Evolutionary conservation across 2,329 filamentous ascomycete species (phyloP), one percentile per base, ranked within the genome.

Genomic region (Apiospora kogelbergensis): DNA sequence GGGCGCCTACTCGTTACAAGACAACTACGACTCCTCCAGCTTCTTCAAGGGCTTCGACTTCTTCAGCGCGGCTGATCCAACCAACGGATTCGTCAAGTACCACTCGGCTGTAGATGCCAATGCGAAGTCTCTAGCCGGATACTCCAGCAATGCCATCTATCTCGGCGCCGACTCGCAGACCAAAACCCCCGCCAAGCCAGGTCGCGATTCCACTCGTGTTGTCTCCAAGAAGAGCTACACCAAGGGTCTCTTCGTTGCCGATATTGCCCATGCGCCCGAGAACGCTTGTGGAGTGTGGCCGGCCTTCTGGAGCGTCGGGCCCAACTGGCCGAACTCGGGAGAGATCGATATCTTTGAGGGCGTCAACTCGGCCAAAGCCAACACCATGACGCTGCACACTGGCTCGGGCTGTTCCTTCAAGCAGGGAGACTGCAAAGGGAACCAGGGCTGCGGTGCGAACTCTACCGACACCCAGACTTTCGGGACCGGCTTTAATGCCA

Each of bases 291-390:
- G 92, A 42, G 86, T 89, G 17, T 95, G 93, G 93, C 92, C 92
- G 1, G 92, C 92, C 17, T 91, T 91, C 78, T 92, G 87, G 87
- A 84, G 83, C 66, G 85, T 93, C 42, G 92, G 91, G 20, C 82
- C 85, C n/a, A 80, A 86, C 75, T 95, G 93, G 93, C 93, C 93
- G 1, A 78, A 78, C 53, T 82, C 84, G 9, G 92, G 92, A 63
- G 93, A 95, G 80, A 92, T 95, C 74, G 93, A 95, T 78, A 91
- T 95, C 74, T 88, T 95, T 73, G 93, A 95, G 81, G 92, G 91
- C 45, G 90, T 94, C 73, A 93, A 93, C 81, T 81, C 83, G 26
- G 85, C 89, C 71, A 77, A 81, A 2, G 80, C 83, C 69, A 88
- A 92, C 78, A 80, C 84, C 63, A 84, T 94, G 80, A 90, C 91